Base-by-base conservation (phyloP, 2,329 filamentous ascomycete species). In the Verticillium tricorpus region DNA sequence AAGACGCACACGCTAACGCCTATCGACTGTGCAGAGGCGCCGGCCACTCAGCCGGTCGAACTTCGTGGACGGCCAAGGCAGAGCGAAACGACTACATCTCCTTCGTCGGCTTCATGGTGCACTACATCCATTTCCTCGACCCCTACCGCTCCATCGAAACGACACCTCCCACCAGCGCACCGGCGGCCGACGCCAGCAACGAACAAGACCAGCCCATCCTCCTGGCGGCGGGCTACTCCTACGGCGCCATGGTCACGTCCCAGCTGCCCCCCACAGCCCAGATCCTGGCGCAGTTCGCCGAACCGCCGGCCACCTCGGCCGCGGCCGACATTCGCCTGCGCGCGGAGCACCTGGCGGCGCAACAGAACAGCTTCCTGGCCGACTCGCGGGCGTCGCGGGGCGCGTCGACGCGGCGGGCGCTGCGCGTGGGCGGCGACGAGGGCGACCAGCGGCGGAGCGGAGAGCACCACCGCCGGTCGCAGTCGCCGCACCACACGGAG, bases 31-130 rank as follows among this genome's bases (percentile, higher is more conserved):
- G 3, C 64, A 96, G 93, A 76, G 94, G 94, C 58, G 92, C 92
- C 0, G 84, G 85, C 31, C 81, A 81, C 31, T 95, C 92, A 0
- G 84, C 85, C 60, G 93, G 93, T 5, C 84, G 84, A 58, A 97
- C 93, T 0, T 94, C 91, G 28, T 99, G 94, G 94, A 92, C 91
- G 1, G 89, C 89, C 4, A 90, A 86, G 67, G 85, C 91, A 0
- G 95, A 98, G 72, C 80, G 89, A 37, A 85, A 85, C 45, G 95
- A 99, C 72, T 98, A 96, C 74, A 84, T 85, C 58, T 91, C 92
- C 11, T 85, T 96, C 31, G 85, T 89, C n/a, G 92, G 88, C 9
- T 94, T 97, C 70, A 80, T 96, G 68, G 76, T 89, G 50, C 83
- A 89, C 68, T 97, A 96, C 70, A 76, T 92, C 50, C 83, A 89